Evolutionary conservation across 192 early-diverging fungal genomes (phyloP).

Genomic region (Funneliformis geosporum): DNA sequence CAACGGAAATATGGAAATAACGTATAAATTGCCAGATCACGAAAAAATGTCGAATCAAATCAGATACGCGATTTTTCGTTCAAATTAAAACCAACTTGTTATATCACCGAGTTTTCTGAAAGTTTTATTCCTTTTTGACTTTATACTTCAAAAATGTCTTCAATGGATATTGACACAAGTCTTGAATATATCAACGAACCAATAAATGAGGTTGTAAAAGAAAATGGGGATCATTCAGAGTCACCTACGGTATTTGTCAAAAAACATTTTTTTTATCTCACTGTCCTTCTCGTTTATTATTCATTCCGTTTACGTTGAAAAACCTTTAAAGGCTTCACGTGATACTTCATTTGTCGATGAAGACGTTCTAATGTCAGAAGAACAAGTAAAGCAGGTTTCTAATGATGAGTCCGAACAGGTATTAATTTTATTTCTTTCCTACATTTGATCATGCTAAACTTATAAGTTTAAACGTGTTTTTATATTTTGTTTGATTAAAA

Average conservation of each 20-base stretch:
- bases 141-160: not conserved
- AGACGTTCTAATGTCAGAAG: not conserved
- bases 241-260: not conserved
- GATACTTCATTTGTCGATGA: not conserved
- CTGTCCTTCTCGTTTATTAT: not conserved
- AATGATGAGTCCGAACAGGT: not conserved
- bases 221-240: not conserved
- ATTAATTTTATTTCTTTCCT: not conserved
- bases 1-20: not conserved
- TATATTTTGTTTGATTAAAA: not conserved
- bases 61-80: not conserved
- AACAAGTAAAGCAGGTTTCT: not conserved
- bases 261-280: not conserved
- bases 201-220: not conserved
- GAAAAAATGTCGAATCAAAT: not conserved
- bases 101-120: not conserved
- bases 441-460: not conserved
- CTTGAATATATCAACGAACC: not conserved
- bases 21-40: not conserved
- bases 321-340: not conserved
- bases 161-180: not conserved
- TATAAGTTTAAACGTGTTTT: too few species aligned
- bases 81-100: not conserved
- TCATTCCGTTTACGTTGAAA: not conserved
- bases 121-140: not conserved